Conservation (phyloP, 148 eudicot species). For the Simmondsia chinensis region DNA sequence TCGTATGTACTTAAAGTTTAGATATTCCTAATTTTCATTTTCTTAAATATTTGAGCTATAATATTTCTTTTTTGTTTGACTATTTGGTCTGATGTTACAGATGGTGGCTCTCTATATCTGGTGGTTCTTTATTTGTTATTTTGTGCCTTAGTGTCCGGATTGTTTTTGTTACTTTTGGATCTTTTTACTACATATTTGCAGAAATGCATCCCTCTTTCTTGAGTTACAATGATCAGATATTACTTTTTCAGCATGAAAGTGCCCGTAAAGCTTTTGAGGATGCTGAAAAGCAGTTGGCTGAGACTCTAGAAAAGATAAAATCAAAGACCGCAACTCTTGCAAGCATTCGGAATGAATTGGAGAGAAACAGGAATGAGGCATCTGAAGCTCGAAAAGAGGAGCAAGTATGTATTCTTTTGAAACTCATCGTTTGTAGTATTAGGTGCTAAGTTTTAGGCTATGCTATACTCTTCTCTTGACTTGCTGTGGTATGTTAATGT, state of each 20-base stretch:
- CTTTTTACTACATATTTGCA: not conserved
- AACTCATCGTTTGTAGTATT: not conserved
- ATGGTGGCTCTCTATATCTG: no score
- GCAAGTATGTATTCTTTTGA: constrained; percentile 36
- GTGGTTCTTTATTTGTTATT: no score
- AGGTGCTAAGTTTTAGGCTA: constrained; percentile 1
- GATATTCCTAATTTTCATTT: no score
- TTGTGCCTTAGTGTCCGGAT: not conserved
- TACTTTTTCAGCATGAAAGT: constrained; percentile 62
- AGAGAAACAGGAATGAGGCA: constrained; percentile 51
- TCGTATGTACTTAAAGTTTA: no score
- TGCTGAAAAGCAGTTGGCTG: constrained; percentile 67
- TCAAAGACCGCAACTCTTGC: constrained; percentile 38
- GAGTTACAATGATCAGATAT: not conserved
- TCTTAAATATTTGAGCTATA: no score
- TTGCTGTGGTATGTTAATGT: no score
- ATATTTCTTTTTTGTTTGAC: no score
- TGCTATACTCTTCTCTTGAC: no score
- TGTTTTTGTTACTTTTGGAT: not conserved
- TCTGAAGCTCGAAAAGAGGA: constrained; percentile 60
- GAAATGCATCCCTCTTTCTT: not conserved
- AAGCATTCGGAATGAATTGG: constrained; percentile 38
- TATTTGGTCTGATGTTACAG: no score
- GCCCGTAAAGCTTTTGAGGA: constrained; percentile 66
- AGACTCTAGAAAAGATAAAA: constrained; percentile 35